Evolutionary conservation across 192 early-diverging fungal genomes (phyloP), one percentile per base, ranked within the genome.

Genomic region (Cladochytrium replicatum): DNA sequence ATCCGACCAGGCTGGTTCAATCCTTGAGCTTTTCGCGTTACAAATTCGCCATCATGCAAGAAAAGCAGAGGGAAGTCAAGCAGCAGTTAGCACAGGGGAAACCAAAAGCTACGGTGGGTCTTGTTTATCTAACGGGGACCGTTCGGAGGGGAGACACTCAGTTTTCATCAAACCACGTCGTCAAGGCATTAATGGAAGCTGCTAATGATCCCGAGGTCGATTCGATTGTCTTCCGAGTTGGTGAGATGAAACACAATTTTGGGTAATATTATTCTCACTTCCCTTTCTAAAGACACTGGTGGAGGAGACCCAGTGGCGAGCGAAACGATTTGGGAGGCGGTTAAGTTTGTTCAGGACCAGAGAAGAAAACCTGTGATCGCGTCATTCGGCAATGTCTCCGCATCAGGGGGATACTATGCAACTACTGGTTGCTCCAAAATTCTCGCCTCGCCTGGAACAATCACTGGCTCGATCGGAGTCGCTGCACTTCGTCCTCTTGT

Each of bases 391-490:
- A 80, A 77, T 50, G 49, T 54, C 1, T 42, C 43, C 25, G 67
- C 67, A 4, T 59, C 54, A 4, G 67, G 67, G 1, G 67, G 65
- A 34, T 81, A 83, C 63, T 78, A 76, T 58, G 53, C 69, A 8
- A 68, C 78, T 1, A 55, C 73, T 2, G 59, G 66, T 15, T 78
- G 74, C 41, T 57, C 64, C 31, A 64, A 67, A 24, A 86, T 86
- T 29, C 55, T 84, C 39, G 77, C 76, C 21, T 63, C 55, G 32
- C 82, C 83, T 1, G 71, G 67, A 2, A 85, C 82, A 2, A 61
- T 86, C 4, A 86, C 84, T 4, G 84, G 84, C 32, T 79, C 78
- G 29, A 86, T 86, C 42, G 84, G 84, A 23, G 83, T 86, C 1
- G 83, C 81, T 0, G 41, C 73, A 0, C 41, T 73, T 37, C 46